Percentiles rank a stretch among this genome's conserved stretches.
Evolutionary conservation across 2,329 filamentous ascomycete species (phyloP).

Genomic region (Fusarium sp.): DNA sequence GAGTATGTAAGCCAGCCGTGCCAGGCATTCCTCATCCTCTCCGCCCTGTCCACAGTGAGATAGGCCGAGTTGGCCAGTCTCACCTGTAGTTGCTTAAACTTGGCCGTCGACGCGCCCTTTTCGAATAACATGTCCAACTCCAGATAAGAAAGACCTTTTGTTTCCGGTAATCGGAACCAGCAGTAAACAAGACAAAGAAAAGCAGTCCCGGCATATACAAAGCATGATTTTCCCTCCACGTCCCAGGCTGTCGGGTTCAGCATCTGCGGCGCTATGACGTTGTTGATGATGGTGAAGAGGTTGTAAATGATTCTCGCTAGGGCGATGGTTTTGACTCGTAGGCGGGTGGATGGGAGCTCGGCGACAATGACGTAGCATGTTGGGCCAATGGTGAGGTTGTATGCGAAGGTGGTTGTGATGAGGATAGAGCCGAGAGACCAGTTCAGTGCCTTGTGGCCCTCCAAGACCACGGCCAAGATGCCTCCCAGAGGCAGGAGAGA

Average conservation of each 20-base stretch:
- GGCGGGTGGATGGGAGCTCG: conserved; percentile 54
- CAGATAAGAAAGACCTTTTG: conserved; percentile 41
- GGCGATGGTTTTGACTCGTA: conserved; percentile 56
- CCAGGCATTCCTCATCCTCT: conserved; percentile 42
- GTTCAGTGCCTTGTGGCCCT: conserved; percentile 43
- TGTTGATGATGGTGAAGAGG: conserved; percentile 41
- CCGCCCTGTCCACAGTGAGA: conserved; percentile 23
- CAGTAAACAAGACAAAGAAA: conserved; percentile 42
- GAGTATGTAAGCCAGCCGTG: conserved; percentile 41
- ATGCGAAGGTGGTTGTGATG: conserved; percentile 56
- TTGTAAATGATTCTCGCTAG: conserved; percentile 49
- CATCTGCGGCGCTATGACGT: conserved; percentile 44
- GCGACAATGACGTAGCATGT: conserved; percentile 53
- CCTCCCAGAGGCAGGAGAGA: conserved; percentile 55
- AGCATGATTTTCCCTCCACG: conserved; percentile 43
- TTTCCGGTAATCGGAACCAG: conserved; percentile 45
- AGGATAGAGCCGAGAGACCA: conserved; percentile 53
- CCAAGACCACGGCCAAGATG: conserved; percentile 50
- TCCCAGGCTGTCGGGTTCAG: conserved; percentile 45
- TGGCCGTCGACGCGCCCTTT: conserved; percentile 38
- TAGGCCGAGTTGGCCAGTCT: conserved; percentile 35
- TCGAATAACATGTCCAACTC: conserved; percentile 49
- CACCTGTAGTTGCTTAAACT: conserved; percentile 48
- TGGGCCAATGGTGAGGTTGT: conserved; percentile 45
- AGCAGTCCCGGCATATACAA: conserved; percentile 38